Evolutionary conservation across 139 green algal genomes (phyloP).

Genomic region (Chlorella sp.): DNA sequence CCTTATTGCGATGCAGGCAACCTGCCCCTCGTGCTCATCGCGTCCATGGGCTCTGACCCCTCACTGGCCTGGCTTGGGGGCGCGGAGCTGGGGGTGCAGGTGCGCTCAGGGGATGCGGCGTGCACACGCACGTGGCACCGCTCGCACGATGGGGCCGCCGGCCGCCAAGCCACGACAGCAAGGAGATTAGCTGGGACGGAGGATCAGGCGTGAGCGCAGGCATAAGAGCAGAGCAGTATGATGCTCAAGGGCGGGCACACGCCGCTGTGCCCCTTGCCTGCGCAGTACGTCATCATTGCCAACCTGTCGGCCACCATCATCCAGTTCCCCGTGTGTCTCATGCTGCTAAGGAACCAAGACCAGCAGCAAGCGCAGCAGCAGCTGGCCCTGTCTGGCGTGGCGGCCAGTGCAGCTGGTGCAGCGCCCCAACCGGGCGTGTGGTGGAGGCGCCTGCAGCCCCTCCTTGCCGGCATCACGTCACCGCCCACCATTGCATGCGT

Average conservation of each 20-base stretch:
- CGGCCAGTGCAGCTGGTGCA: neutral
- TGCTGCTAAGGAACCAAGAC: constrained; percentile 20
- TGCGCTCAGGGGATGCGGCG: too few relatives aligned
- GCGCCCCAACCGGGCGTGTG: too few relatives aligned
- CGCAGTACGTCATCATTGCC: constrained; percentile 27
- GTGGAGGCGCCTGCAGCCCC: too few relatives aligned
- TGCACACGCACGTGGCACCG: too few relatives aligned
- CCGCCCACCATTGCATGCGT: constrained; percentile 23
- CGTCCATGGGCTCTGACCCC: neutral
- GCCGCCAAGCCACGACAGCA: too few relatives aligned
- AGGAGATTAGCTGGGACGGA: too few relatives aligned
- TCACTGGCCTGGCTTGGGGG: neutral
- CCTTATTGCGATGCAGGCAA: constrained; percentile 12
- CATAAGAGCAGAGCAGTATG: too few relatives aligned
- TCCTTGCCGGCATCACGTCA: neutral
- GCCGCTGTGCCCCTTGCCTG: too few relatives aligned
- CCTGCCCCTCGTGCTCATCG: constrained; percentile 10
- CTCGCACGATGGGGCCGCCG: too few relatives aligned
- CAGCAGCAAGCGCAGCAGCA: constrained; percentile 11
- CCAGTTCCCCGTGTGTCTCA: constrained; percentile 30
- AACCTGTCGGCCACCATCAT: constrained; percentile 28
- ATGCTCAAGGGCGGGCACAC: too few relatives aligned
- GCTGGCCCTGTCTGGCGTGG: neutral
- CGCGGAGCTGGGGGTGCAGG: constrained; percentile 3
- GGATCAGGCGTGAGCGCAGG: too few relatives aligned